These are phyloP conservation scores for Globisporangium orthogonon DNA, from an alignment of 352 stramenopile species.

Conservation along the genomic window DNA sequence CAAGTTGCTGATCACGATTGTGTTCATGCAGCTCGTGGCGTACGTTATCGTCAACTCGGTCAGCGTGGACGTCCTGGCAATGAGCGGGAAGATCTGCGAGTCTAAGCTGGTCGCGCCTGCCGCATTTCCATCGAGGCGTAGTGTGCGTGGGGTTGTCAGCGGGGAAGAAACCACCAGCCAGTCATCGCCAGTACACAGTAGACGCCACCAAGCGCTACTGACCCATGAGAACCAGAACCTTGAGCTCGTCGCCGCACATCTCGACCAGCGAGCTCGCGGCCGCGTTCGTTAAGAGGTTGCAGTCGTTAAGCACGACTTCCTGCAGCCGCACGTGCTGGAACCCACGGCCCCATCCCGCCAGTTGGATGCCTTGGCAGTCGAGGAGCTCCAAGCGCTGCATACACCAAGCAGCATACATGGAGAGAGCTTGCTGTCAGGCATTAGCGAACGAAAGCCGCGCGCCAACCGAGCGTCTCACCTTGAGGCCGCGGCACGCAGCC, in stretches of 20 bases:
- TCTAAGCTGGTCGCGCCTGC: conserved; percentile 34
- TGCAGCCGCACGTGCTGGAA: conserved; percentile 17
- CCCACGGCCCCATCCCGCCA: conserved; percentile 32
- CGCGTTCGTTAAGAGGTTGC: conserved; percentile 40
- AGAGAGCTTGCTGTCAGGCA: not conserved
- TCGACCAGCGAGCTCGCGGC: conserved; percentile 28
- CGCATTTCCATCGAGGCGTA: too few relatives aligned
- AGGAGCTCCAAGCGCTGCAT: conserved; percentile 49
- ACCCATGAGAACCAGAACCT: conserved; percentile 46
- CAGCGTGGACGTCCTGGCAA: conserved; percentile 28
- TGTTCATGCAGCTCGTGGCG: not conserved
- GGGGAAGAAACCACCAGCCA: too few relatives aligned
- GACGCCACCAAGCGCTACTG: not conserved
- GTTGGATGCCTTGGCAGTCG: conserved; percentile 40
- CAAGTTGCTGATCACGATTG: not conserved
- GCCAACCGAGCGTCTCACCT: conserved; percentile 16
- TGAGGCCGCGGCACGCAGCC: conserved; percentile 21
- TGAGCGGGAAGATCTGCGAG: conserved; percentile 31
- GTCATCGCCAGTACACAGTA: not conserved
- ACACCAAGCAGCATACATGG: not conserved
- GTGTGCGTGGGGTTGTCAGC: too few relatives aligned
- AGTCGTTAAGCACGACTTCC: conserved; percentile 42
- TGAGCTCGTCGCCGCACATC: conserved; percentile 25
- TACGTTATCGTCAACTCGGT: conserved; percentile 51
- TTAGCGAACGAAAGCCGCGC: not conserved